Conservation (phyloP, 179 eudicot species). For the Beta corolliflora region DNA sequence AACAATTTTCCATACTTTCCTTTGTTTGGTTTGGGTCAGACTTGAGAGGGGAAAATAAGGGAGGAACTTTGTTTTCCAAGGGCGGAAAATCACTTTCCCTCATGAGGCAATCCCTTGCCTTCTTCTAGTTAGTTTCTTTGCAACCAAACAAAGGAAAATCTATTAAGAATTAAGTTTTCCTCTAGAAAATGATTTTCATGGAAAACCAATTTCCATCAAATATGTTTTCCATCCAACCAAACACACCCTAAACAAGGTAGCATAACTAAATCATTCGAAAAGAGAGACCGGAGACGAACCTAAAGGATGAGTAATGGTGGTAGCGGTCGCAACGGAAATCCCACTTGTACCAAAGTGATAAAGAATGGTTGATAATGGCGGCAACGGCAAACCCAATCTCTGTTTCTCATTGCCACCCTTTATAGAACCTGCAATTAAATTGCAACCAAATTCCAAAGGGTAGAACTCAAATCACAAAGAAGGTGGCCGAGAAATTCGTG, state of each 20-base stretch:
- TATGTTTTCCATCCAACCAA: no score
- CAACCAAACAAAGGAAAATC: no score
- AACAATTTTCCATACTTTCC: no score
- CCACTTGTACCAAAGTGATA: slow-evolving; percentile 86
- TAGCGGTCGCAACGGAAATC: slow-evolving; percentile 76
- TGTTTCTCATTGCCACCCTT: slow-evolving; percentile 26
- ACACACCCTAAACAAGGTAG: not conserved
- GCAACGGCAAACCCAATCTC: slow-evolving; percentile 50
- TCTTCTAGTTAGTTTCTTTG: no score
- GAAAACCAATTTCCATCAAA: no score
- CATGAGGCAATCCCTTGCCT: no score
- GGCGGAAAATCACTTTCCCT: no score
- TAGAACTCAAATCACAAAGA: not conserved
- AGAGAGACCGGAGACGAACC: slow-evolving; percentile 39
- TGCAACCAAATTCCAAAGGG: not conserved
- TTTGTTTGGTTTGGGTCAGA: no score
- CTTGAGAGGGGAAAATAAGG: no score
- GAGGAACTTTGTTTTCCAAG: no score
- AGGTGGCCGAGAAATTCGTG: not conserved
- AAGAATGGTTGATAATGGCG: slow-evolving; percentile 58
- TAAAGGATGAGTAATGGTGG: slow-evolving; percentile 84
- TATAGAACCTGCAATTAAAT: slow-evolving; percentile 30
- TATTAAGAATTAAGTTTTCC: no score
- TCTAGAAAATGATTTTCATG: no score
- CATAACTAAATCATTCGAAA: not conserved